These are phyloP conservation scores for Zygnema circumcarinatum DNA, from an alignment of 139 green algal species.

Conservation along the genomic window DNA sequence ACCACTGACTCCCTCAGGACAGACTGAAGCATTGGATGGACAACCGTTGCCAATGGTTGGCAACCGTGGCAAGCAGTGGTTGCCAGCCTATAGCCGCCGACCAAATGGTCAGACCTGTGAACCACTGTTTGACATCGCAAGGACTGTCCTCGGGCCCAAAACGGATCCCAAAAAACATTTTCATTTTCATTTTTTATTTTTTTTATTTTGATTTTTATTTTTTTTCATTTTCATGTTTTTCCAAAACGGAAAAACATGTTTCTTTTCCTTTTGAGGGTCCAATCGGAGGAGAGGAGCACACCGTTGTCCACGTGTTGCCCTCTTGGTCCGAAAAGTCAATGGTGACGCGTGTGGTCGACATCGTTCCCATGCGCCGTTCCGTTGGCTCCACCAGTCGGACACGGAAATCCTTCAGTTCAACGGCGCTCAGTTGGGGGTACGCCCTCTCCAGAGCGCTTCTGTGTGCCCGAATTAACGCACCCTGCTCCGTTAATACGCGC, in stretches of 20 bases:
- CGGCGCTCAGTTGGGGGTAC: slow-evolving; percentile 57
- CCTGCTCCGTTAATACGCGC: too few species aligned
- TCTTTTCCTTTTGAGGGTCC: not conserved
- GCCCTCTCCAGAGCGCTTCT: slow-evolving; percentile 27
- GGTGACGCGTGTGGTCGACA: slow-evolving; percentile 64
- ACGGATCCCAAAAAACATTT: too few species aligned
- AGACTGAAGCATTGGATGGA: not conserved
- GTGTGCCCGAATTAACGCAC: too few species aligned
- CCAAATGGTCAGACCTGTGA: not conserved
- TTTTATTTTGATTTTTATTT: not conserved
- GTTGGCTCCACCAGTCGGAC: slow-evolving; percentile 60
- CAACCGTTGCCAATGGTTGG: not conserved
- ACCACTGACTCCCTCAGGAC: too few species aligned
- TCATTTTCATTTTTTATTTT: not conserved
- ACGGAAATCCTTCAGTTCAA: slow-evolving; percentile 60
- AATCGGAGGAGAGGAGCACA: not conserved
- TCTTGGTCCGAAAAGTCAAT: slow-evolving; percentile 59
- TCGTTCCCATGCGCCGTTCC: slow-evolving; percentile 7
- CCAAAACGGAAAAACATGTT: not conserved
- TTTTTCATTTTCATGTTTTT: not conserved
- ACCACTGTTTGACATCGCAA: not conserved
- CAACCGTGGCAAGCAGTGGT: not conserved
- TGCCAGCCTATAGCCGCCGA: not conserved
- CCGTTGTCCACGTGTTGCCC: slow-evolving; percentile 46
- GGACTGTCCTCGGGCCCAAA: too few species aligned